These are phyloP conservation scores for Hypoxylon perforatum DNA, from an alignment of 495 filamentous ascomycete genomes.

Conservation along the genomic window DNA sequence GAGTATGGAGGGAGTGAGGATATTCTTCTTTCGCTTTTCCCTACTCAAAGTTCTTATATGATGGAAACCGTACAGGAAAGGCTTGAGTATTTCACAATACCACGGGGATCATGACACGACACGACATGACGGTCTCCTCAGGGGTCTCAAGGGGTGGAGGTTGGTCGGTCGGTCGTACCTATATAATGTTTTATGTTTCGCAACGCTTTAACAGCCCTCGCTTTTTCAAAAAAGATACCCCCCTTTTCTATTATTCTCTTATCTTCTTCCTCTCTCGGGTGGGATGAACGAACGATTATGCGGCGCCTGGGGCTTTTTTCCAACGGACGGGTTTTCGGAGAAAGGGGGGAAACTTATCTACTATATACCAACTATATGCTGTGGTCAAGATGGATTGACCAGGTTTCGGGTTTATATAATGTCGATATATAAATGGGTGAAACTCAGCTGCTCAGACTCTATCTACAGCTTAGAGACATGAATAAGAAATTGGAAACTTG, in stretches of 20 bases:
- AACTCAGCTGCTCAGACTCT: too few species aligned
- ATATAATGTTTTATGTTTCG: conserved; percentile 16
- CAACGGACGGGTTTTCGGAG: too few species aligned
- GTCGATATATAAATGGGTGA: too few species aligned
- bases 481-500: too few species aligned
- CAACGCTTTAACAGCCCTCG: conserved; percentile 14
- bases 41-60: neutral
- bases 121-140: neutral
- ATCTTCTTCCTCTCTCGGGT: conserved; percentile 5
- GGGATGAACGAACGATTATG: conserved; percentile 6
- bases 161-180: neutral
- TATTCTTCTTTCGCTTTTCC: too few species aligned
- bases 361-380: too few species aligned
- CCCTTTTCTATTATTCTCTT: conserved; percentile 5
- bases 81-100: neutral
- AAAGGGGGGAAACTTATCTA: too few species aligned
- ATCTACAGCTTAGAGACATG: too few species aligned
- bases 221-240: conserved; percentile 27
- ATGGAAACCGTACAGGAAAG: neutral
- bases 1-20: neutral
- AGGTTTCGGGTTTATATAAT: too few species aligned
- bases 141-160: too few species aligned
- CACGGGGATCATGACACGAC: neutral
- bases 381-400: neutral
- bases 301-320: conserved; percentile 20